Percentiles rank a stretch among this genome's conserved stretches.
phyloP scores from a whole-genome alignment of 108 stramenopile genomes.

The Licmophora abbreviata region DNA sequence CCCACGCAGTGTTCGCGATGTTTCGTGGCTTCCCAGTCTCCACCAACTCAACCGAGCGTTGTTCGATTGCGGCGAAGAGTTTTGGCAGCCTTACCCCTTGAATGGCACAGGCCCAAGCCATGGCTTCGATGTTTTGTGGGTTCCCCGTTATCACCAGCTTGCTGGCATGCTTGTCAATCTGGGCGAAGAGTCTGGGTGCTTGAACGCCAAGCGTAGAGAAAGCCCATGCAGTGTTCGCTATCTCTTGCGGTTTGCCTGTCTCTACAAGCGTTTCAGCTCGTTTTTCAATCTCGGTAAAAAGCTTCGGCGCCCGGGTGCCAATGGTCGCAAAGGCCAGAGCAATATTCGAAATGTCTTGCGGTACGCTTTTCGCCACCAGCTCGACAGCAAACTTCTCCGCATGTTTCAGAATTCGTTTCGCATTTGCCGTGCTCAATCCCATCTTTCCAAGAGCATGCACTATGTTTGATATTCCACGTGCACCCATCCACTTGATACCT shows the following conservation, averaged over 20 bases:
- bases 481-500: slow-evolving; percentile 4
- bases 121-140: slow-evolving; percentile 12
- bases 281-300: slow-evolving; percentile 6
- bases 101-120: slow-evolving; percentile 14
- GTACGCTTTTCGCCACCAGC: not conserved
- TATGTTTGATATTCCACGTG: not conserved
- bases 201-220: slow-evolving; percentile 9
- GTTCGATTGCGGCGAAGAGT: slow-evolving; percentile 9
- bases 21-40: slow-evolving; percentile 9
- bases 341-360: slow-evolving; percentile 3
- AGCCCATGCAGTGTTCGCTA: slow-evolving; percentile 15
- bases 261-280: not conserved
- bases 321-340: slow-evolving; percentile 15
- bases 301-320: slow-evolving; percentile 3
- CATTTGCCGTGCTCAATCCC: not conserved
- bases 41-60: slow-evolving; percentile 4
- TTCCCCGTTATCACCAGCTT: not conserved
- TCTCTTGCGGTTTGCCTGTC: slow-evolving; percentile 4
- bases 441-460: not conserved
- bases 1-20: slow-evolving; percentile 17
- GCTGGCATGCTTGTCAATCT: slow-evolving; percentile 2
- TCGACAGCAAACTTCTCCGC: too few species aligned
- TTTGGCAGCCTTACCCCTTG: slow-evolving; percentile 4
- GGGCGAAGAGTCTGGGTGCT: slow-evolving; percentile 5
- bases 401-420: slow-evolving; percentile 2